Evolutionary conservation across 1,284 basidiomycete species (phyloP).

Genomic region (Bondarzewia mesenterica): DNA sequence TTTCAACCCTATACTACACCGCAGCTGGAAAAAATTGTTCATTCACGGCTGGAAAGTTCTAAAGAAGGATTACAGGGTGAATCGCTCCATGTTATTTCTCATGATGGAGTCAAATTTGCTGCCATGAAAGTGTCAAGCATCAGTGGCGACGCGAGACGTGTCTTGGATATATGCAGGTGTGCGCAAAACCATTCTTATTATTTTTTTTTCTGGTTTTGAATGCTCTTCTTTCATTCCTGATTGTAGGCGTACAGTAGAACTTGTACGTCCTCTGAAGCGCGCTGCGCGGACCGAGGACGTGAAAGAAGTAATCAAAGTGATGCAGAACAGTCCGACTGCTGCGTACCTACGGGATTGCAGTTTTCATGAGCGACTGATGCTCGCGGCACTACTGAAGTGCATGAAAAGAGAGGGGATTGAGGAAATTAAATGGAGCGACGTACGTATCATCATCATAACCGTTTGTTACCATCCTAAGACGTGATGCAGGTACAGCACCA

Average conservation of each 20-base stretch:
- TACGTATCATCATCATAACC: slow-evolving; percentile 27
- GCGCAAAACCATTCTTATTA: slow-evolving; percentile 5
- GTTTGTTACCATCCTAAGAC: background rate
- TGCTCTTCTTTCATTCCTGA: background rate
- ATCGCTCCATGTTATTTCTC: slow-evolving; percentile 48
- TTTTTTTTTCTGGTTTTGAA: background rate
- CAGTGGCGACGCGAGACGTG: slow-evolving; percentile 90
- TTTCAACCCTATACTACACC: slow-evolving; percentile 86
- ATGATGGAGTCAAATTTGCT: slow-evolving; percentile 84
- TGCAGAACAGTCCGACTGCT: slow-evolving; percentile 89
- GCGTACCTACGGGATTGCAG: slow-evolving; percentile 76
- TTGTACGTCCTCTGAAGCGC: slow-evolving; percentile 44
- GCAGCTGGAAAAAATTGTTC: slow-evolving; percentile 84
- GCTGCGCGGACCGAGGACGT: slow-evolving; percentile 72
- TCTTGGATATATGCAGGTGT: slow-evolving; percentile 87
- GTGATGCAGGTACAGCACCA: slow-evolving; percentile 51
- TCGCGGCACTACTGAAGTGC: slow-evolving; percentile 82
- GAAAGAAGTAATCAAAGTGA: slow-evolving; percentile 74
- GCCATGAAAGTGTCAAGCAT: slow-evolving; percentile 90
- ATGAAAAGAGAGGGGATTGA: slow-evolving; percentile 80
- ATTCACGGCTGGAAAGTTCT: slow-evolving; percentile 63
- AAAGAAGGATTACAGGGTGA: slow-evolving; percentile 38
- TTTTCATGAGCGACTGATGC: slow-evolving; percentile 82
- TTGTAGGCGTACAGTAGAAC: slow-evolving; percentile 74
- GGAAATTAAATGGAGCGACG: slow-evolving; percentile 80